These are phyloP conservation scores for Lyophyllum atratum DNA, from an alignment of 768 basidiomycete species.

Conservation along the genomic window DNA sequence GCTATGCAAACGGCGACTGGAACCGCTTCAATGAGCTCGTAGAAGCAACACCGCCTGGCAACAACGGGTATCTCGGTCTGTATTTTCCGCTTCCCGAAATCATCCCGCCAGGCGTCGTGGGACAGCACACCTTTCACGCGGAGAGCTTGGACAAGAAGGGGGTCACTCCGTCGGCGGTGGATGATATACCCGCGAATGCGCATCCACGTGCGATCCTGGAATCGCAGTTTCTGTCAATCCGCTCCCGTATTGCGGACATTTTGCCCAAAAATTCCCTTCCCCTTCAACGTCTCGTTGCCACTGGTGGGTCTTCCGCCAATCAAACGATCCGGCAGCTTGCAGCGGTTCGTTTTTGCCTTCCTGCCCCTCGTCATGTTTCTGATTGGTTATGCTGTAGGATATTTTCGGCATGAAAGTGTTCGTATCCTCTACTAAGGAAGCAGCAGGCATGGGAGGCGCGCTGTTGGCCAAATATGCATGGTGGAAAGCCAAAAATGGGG, in stretches of 20 bases:
- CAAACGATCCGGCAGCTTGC: conserved; percentile 70
- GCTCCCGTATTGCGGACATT: conserved; percentile 68
- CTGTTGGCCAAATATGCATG: conserved; percentile 71
- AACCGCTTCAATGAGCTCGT: conserved; percentile 67
- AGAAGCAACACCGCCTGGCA: conserved; percentile 53
- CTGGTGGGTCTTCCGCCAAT: conserved; percentile 80
- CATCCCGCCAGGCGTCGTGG: conserved; percentile 76
- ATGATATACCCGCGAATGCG: conserved; percentile 41
- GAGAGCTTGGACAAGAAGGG: conserved; percentile 21
- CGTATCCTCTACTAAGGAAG: conserved; percentile 66
- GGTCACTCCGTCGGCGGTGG: conserved; percentile 27
- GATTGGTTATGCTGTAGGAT: conserved; percentile 39
- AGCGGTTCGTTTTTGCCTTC: conserved; percentile 42
- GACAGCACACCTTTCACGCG: conserved; percentile 64
- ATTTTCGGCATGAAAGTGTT: conserved; percentile 79
- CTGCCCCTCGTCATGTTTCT: not conserved
- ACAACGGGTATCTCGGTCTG: conserved; percentile 63
- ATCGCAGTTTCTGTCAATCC: conserved; percentile 83
- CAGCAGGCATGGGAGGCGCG: conserved; percentile 72
- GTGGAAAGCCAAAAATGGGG: conserved; percentile 53
- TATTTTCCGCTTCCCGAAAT: conserved; percentile 89
- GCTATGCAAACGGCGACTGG: conserved; percentile 65
- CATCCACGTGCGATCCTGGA: conserved; percentile 82
- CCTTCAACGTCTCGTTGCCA: conserved; percentile 70
- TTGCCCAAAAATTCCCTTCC: conserved; percentile 55